These are phyloP conservation scores for Dunaliella primolecta DNA, from an alignment of 139 green algal species.

Conservation along the genomic window DNA sequence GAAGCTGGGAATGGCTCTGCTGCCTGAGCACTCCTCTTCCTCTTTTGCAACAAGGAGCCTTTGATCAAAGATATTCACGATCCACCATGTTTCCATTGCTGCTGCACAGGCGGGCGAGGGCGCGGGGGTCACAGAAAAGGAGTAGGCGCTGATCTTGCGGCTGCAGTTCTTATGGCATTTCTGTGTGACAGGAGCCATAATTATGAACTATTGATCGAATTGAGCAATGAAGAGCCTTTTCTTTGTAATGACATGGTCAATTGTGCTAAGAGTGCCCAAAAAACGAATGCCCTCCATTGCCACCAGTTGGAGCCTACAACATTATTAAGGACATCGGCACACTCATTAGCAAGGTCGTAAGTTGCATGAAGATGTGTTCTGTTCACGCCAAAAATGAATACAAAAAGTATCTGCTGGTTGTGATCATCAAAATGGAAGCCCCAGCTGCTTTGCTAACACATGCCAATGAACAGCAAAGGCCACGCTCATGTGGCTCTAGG, in stretches of 20 bases:
- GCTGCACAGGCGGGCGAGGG: too few relatives aligned
- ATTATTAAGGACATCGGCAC: too few relatives aligned
- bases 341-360: background rate
- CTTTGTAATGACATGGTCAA: too few relatives aligned
- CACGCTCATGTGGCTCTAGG: background rate
- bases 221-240: background rate
- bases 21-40: background rate
- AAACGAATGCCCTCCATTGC: too few relatives aligned
- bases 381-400: too few relatives aligned
- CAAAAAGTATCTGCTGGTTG: too few relatives aligned
- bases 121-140: too few relatives aligned
- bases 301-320: too few relatives aligned
- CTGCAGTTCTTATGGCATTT: background rate
- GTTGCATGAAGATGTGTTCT: background rate
- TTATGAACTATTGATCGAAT: too few relatives aligned
- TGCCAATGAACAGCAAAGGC: background rate
- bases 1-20: background rate
- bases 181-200: too few relatives aligned
- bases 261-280: too few relatives aligned
- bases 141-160: background rate
- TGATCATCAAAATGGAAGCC: background rate
- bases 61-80: background rate
- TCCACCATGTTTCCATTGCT: too few relatives aligned
- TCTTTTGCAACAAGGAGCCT: background rate
- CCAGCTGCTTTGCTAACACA: background rate